Evolutionary conservation across 1,284 basidiomycete genomes (phyloP).

Genomic region (Apiotrichum laibachii): DNA sequence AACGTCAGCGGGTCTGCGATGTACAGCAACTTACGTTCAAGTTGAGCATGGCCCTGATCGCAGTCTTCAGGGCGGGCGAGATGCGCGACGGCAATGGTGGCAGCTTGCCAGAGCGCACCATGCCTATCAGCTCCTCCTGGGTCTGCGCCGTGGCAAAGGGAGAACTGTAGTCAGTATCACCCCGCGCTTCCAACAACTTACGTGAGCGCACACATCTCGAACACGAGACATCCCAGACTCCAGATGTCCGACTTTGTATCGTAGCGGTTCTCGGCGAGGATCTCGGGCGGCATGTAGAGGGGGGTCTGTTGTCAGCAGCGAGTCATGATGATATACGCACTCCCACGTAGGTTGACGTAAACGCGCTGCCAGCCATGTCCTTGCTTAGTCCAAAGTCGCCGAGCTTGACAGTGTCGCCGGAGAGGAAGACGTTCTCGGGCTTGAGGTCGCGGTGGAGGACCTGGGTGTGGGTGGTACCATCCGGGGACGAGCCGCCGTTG

Average conservation of each 20-base stretch:
- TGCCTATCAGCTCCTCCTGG: slow-evolving; percentile 46
- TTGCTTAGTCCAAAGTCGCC: slow-evolving; percentile 96
- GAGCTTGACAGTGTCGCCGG: slow-evolving; percentile 68
- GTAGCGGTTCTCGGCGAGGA: slow-evolving; percentile 93
- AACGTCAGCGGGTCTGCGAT: slow-evolving; percentile 1
- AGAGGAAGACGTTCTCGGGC: slow-evolving; percentile 72
- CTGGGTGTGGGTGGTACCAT: slow-evolving; percentile 50
- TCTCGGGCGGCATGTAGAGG: slow-evolving; percentile 97
- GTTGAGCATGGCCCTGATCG: slow-evolving; percentile 47
- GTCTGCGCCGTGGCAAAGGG: slow-evolving; percentile 49
- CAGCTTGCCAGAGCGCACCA: slow-evolving; percentile 47
- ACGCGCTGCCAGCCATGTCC: slow-evolving; percentile 77
- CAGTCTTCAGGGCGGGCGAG: slow-evolving; percentile 38
- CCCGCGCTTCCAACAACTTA: slow-evolving; percentile 33
- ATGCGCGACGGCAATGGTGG: slow-evolving; percentile 43
- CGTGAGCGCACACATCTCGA: slow-evolving; percentile 88
- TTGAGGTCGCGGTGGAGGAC: slow-evolving; percentile 94
- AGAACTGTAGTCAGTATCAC: slow-evolving; percentile 30
- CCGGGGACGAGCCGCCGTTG: background rate
- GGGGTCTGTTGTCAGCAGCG: slow-evolving; percentile 66
- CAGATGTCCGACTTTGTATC: slow-evolving; percentile 98
- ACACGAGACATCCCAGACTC: slow-evolving; percentile 94
- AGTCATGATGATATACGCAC: slow-evolving; percentile 54
- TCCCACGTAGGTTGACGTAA: slow-evolving; percentile 95
- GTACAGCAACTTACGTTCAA: slow-evolving; percentile 34